Conservation (phyloP, 179 eudicot genomes). For the Drosera spatulata region DNA sequence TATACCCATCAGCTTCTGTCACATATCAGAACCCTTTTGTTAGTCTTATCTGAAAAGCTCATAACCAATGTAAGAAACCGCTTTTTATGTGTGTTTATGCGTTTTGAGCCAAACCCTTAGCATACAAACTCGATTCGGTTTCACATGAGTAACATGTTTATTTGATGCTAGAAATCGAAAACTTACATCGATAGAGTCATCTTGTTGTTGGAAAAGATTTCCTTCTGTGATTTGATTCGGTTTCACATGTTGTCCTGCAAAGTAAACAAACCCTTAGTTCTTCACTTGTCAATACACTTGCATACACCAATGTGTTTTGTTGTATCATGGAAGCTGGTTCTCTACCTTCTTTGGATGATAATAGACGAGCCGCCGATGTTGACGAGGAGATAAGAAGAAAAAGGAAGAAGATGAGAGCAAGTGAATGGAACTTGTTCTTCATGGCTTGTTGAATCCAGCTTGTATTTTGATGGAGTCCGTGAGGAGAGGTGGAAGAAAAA, state of each 20-base stretch:
- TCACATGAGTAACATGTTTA: background rate
- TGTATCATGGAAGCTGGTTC: background rate
- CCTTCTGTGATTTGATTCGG: conserved; percentile 11
- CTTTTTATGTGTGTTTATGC: too few relatives aligned
- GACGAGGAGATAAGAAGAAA: conserved; percentile 17
- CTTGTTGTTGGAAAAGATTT: conserved; percentile 6
- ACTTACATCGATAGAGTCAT: conserved; percentile 20
- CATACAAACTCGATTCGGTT: background rate
- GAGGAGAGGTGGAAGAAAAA: background rate
- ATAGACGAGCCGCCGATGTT: conserved; percentile 23
- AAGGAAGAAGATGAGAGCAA: conserved; percentile 16
- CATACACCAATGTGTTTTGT: background rate
- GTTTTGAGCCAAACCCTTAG: too few relatives aligned
- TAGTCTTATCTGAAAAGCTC: background rate
- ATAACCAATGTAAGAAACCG: background rate
- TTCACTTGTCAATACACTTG: background rate
- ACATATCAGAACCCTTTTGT: conserved; percentile 12
- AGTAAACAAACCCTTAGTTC: background rate
- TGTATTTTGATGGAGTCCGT: background rate
- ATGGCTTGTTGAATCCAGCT: conserved; percentile 10
- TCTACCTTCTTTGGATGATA: conserved; percentile 25
- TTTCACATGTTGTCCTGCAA: conserved; percentile 16
- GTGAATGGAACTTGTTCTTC: conserved; percentile 19
- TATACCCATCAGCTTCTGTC: conserved; percentile 32
- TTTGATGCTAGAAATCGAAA: too few relatives aligned